Percentiles rank a stretch among this genome's conserved stretches.
Conservation (phyloP, 805 yeast genomes). For the Candida orba region DNA sequence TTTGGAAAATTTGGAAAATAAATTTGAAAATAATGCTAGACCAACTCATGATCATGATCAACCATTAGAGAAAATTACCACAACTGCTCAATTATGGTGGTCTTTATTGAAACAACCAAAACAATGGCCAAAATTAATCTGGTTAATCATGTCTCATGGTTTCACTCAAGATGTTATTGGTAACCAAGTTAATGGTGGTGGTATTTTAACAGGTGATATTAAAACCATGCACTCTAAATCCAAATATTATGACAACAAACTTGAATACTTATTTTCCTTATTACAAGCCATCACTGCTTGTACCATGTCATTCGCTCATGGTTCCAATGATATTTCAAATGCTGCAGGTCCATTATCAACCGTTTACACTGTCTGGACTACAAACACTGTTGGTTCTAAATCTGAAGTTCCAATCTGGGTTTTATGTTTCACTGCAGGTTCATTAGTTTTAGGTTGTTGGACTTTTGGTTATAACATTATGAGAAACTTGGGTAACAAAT, state of each 20-base stretch:
- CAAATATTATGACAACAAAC: constrained; percentile 61
- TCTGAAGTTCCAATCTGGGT: constrained; percentile 68
- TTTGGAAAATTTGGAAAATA: constrained; percentile 15
- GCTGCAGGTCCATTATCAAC: constrained; percentile 73
- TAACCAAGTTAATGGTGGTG: constrained; percentile 33
- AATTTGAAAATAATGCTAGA: constrained; percentile 8
- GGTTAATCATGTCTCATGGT: constrained; percentile 50
- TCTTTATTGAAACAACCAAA: constrained; percentile 38
- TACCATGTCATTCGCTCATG: constrained; percentile 79
- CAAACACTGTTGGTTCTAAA: constrained; percentile 37
- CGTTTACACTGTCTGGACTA: constrained; percentile 53
- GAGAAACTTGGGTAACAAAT: constrained; percentile 63
- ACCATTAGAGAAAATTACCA: constrained; percentile 21
- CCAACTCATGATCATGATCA: constrained; percentile 1
- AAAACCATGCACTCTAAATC: constrained; percentile 47
- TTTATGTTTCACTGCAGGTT: constrained; percentile 57
- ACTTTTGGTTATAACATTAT: constrained; percentile 65
- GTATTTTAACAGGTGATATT: constrained; percentile 39
- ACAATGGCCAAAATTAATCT: constrained; percentile 46
- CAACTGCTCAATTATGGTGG: constrained; percentile 33
- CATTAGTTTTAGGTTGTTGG: constrained; percentile 64
- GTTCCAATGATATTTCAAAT: constrained; percentile 73
- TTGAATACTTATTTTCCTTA: constrained; percentile 61
- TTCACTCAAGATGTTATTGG: constrained; percentile 56
- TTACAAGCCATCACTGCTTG: constrained; percentile 68